phyloP scores from a whole-genome alignment of 1,284 basidiomycete species.

The Naganishia albida region DNA sequence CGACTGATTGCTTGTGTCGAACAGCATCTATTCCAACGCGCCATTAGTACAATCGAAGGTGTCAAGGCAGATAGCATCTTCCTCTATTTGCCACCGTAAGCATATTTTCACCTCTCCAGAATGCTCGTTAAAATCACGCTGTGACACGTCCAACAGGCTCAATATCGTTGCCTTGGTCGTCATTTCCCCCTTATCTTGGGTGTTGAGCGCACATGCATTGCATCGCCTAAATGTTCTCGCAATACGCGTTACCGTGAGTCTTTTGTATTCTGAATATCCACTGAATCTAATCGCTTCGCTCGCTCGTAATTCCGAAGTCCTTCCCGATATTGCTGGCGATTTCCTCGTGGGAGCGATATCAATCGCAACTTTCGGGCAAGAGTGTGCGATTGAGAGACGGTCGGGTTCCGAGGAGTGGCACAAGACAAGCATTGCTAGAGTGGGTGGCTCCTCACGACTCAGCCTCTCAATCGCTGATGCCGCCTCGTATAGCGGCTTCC shows the following conservation, averaged over 20 bases:
- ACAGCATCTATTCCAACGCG: constrained; percentile 82
- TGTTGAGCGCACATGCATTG: constrained; percentile 69
- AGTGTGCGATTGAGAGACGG: constrained; percentile 6
- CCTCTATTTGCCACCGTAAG: constrained; percentile 81
- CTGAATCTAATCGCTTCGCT: not conserved
- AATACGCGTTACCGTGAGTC: constrained; percentile 65
- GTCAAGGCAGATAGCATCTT: constrained; percentile 87
- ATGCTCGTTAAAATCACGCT: not conserved
- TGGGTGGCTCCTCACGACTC: not conserved
- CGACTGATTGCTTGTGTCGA: not conserved
- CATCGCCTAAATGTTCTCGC: constrained; percentile 79
- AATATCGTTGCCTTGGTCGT: constrained; percentile 65
- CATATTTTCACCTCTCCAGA: no score
- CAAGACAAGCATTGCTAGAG: constrained; percentile 13
- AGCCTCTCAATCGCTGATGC: not conserved
- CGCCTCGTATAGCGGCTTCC: constrained; percentile 42
- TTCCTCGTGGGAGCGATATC: constrained; percentile 72
- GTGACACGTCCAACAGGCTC: constrained; percentile 32
- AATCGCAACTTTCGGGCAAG: constrained; percentile 17
- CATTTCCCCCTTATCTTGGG: constrained; percentile 71
- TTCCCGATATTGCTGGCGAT: constrained; percentile 78
- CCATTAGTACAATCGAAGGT: constrained; percentile 84
- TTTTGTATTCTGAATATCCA: constrained; percentile 8
- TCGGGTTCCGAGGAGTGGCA: not conserved
- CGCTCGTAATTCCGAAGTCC: constrained; percentile 53